Conservation (phyloP, 2,329 filamentous ascomycete species). For the Tolypocladium tropicale region DNA sequence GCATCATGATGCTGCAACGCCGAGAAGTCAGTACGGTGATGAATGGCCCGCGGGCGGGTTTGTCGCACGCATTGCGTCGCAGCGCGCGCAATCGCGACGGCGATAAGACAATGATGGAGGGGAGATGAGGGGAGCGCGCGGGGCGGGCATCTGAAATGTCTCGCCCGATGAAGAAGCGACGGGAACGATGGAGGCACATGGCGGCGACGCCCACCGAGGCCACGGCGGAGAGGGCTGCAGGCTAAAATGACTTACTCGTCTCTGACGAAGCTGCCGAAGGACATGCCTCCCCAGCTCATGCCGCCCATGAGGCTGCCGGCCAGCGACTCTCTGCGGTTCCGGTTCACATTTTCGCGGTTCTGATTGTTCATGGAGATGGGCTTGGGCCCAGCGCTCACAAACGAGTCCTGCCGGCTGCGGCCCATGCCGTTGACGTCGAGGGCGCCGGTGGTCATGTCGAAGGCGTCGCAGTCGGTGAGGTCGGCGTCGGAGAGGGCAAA, state of each 20-base stretch:
- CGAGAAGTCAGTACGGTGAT: neutral
- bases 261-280: conserved; percentile 91
- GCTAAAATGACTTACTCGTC: conserved; percentile 69
- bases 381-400: conserved; percentile 54
- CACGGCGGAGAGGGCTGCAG: conserved; percentile 6
- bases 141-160: conserved; percentile 1
- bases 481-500: conserved; percentile 15
- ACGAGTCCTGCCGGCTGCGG: conserved; percentile 53
- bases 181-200: neutral
- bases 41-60: neutral
- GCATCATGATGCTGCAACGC: conserved; percentile 72
- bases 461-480: conserved; percentile 18
- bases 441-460: conserved; percentile 49
- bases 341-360: conserved; percentile 47
- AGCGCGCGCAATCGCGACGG: neutral
- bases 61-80: neutral
- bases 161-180: neutral
- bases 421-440: conserved; percentile 47
- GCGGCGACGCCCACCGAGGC: neutral
- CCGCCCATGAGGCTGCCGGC: conserved; percentile 62
- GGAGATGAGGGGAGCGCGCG: neutral
- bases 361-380: conserved; percentile 58
- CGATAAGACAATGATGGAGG: neutral
- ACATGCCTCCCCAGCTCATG: conserved; percentile 95
- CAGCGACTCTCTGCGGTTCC: conserved; percentile 50